These are phyloP conservation scores for Fusarium sp. DNA, from an alignment of 2,329 filamentous ascomycete genomes.

Conservation along the genomic window DNA sequence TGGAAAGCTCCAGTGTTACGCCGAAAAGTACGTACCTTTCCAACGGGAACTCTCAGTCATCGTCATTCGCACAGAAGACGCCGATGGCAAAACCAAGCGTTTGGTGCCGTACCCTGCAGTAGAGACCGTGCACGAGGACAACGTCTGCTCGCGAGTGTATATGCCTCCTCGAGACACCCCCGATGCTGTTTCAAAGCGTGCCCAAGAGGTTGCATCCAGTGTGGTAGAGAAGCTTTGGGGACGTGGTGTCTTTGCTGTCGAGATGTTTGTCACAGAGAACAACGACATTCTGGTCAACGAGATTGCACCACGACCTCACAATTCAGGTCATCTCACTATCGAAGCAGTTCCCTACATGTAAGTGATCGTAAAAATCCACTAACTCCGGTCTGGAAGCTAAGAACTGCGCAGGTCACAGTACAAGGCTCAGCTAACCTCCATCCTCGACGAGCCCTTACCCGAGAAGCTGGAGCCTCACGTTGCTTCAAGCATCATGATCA, in stretches of 20 bases:
- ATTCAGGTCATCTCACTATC: constrained; percentile 96
- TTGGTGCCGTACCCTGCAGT: constrained; percentile 87
- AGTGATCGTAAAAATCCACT: rapidly evolving
- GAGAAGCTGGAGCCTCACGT: constrained; percentile 71
- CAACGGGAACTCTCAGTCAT: constrained; percentile 92
- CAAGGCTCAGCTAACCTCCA: constrained; percentile 88
- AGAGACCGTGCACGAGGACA: constrained; percentile 96
- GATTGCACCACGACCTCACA: constrained; percentile 86
- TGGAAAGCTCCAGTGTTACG: constrained; percentile 81
- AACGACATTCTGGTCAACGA: constrained; percentile 85
- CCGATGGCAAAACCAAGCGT: constrained; percentile 63
- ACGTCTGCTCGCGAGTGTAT: constrained; percentile 93
- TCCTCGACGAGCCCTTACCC: constrained; percentile 76
- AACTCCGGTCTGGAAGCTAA: rapidly evolving
- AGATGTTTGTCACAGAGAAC: constrained; percentile 90
- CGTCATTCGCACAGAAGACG: constrained; percentile 90
- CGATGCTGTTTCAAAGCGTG: constrained; percentile 80
- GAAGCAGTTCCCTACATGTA: constrained; percentile 84
- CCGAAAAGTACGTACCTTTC: constrained; percentile 91
- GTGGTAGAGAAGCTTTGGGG: constrained; percentile 87
- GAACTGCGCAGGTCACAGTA: constrained; percentile 76
- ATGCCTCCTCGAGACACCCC: constrained; percentile 86
- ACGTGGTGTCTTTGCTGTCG: constrained; percentile 94
- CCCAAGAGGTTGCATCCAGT: constrained; percentile 27
- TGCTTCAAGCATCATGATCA: constrained; percentile 81